Evolutionary conservation across 2,329 filamentous ascomycete species (phyloP), one percentile per base, ranked within the genome.

Genomic region (Xylogone sp.): DNA sequence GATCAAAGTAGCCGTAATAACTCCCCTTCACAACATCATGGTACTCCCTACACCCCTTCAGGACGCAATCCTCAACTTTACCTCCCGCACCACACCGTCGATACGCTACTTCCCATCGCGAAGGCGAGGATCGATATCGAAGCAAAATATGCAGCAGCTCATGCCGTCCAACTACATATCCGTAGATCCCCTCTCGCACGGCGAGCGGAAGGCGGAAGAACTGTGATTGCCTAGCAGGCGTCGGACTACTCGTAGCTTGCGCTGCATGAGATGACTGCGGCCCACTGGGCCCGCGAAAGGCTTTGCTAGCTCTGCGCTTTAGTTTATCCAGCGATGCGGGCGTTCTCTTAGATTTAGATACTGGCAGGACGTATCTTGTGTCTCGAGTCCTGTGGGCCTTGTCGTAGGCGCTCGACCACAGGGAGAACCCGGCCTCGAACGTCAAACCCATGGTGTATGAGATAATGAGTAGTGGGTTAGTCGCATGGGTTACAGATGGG

Each of bases 201-300:
- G 21, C 46, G 24, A 52, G 50, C 8, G 50, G 50, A 18, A 52
- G 50, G 45, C 42, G 45, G 45, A 52, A 52, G 22, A 49, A 48
- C 39, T 24, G 45, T 13, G 50, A 49, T 45, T 52, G 45, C 24
- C 29, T 39, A 3, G 50, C 22, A 39, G 18, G 42, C 13, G 24
- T 45, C 22, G 42, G 45, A 42, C 7, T 27, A 24, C 10, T 39
- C 5, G 34, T 5, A 9, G 34, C n/a, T 7, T 42, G 31, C 21
- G 9, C 21, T 42, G 21, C 21, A 43, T 22, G 3, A 42, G 46
- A 21, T 27, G 46, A 43, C 20, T 24, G 21, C 10, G 46, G 34
- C 7, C 45, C 10, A n/a, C 29, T 16, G 19, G 46, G 22, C 20
- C 34, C 21, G 22, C 22, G 18, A 21, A 46, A 20, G 2, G 45